phyloP scores from a whole-genome alignment of 345 rosid species.

The Cardiospermum halicacabum region DNA sequence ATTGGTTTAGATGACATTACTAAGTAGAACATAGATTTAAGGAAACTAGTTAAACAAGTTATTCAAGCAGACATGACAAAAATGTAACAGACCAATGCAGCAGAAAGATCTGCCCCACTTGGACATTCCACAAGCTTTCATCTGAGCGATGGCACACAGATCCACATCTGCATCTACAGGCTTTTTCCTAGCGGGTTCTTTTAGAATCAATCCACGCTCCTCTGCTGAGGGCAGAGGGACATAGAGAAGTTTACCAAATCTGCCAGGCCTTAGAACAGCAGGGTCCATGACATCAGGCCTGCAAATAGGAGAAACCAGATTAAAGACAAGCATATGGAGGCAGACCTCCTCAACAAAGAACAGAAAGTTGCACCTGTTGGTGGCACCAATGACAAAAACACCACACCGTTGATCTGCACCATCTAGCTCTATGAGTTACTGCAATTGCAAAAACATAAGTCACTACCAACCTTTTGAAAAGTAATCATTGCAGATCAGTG shows the following conservation, averaged over 20 bases:
- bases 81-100: slow-evolving; percentile 60
- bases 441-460: slow-evolving; percentile 18
- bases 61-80: neutral
- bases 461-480: slow-evolving; percentile 1
- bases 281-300: slow-evolving; percentile 86
- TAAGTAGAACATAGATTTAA: neutral
- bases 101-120: slow-evolving; percentile 92
- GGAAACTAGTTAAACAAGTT: neutral
- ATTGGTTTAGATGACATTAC: slow-evolving; percentile 1
- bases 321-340: neutral
- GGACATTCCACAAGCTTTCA: slow-evolving; percentile 64
- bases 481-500: slow-evolving; percentile 8
- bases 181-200: slow-evolving; percentile 66
- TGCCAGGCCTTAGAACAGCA: slow-evolving; percentile 89
- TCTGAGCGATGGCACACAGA: slow-evolving; percentile 55
- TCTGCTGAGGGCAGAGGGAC: slow-evolving; percentile 78
- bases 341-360: neutral
- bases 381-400: slow-evolving; percentile 90
- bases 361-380: slow-evolving; percentile 47
- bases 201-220: slow-evolving; percentile 73
- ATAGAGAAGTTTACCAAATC: slow-evolving; percentile 82
- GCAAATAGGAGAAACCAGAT: slow-evolving; percentile 28
- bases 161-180: slow-evolving; percentile 74
- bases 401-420: slow-evolving; percentile 77
- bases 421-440: slow-evolving; percentile 87